phyloP scores from a whole-genome alignment of 2,329 filamentous ascomycete genomes.

The Nakataea oryzae region DNA sequence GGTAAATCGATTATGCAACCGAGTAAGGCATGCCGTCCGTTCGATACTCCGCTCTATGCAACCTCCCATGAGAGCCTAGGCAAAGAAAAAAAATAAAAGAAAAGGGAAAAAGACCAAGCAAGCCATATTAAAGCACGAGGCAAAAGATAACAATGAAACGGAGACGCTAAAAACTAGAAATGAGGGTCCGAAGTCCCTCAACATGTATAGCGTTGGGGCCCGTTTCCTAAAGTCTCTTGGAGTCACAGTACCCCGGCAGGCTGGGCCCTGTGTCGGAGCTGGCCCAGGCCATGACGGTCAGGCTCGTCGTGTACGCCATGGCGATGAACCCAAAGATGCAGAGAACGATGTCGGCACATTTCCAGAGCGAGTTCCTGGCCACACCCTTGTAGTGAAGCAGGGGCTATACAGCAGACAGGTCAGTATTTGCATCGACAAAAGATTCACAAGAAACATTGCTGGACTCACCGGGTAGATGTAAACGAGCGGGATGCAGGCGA shows the following conservation, averaged over 20 bases:
- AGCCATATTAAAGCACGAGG: no score
- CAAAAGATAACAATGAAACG: background rate
- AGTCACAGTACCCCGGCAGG: constrained; percentile 45
- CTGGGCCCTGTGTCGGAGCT: constrained; percentile 32
- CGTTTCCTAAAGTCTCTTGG: constrained; percentile 5
- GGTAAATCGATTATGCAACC: no score
- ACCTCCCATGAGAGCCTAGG: background rate
- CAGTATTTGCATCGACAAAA: background rate
- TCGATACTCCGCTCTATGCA: background rate
- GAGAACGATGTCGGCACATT: constrained; percentile 61
- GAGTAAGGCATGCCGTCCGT: background rate
- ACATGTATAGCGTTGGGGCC: background rate
- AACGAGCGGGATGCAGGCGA: constrained; percentile 93
- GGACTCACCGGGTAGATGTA: constrained; percentile 90
- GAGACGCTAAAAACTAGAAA: background rate
- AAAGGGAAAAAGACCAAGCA: background rate
- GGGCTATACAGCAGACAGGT: constrained; percentile 48
- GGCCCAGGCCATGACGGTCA: constrained; percentile 85
- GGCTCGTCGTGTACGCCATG: constrained; percentile 83
- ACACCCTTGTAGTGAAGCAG: constrained; percentile 81
- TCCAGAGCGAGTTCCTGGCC: constrained; percentile 57
- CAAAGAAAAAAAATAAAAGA: background rate
- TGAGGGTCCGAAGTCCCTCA: background rate
- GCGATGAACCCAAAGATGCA: constrained; percentile 74
- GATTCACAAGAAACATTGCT: background rate